Percentiles rank a stretch among this genome's conserved stretches.
Evolutionary conservation across 495 filamentous ascomycete genomes (phyloP).

Genomic region (Saxophila tyrrhenica): DNA sequence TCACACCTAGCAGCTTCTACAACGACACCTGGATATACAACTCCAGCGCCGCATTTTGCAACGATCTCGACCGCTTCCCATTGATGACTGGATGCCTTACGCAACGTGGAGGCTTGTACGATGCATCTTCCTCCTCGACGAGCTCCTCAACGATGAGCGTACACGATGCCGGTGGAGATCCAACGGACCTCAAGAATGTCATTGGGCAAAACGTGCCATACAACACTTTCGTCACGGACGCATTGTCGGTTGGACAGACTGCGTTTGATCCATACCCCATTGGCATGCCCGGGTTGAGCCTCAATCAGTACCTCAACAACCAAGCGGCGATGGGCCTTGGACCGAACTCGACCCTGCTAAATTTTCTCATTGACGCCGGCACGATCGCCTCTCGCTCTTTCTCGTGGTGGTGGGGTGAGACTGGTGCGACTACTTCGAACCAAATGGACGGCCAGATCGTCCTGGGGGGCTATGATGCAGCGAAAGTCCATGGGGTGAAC

Average conservation of each 20-base stretch:
- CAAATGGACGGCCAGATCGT: conserved; percentile 33
- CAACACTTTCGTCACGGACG: neutral
- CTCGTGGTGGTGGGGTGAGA: conserved; percentile 35
- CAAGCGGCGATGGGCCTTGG: conserved; percentile 26
- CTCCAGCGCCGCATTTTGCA: conserved; percentile 39
- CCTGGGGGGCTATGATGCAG: conserved; percentile 36
- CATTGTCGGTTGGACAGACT: neutral
- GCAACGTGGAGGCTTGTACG: conserved; percentile 58
- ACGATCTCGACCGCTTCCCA: too few relatives aligned
- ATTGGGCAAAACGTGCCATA: neutral
- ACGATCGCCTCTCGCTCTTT: conserved; percentile 32
- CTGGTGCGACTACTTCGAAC: conserved; percentile 21
- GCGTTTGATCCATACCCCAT: conserved; percentile 16
- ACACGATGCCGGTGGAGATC: neutral
- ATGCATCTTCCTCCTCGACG: conserved; percentile 43
- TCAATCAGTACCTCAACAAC: conserved; percentile 49
- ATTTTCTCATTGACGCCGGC: conserved; percentile 23
- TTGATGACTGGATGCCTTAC: too few relatives aligned
- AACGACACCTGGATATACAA: conserved; percentile 35
- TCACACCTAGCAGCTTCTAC: conserved; percentile 19
- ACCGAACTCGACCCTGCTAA: conserved; percentile 34
- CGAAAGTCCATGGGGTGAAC: conserved; percentile 30
- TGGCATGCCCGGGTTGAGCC: conserved; percentile 42
- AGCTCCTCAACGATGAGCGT: conserved; percentile 22
- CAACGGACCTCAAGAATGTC: neutral